A percentile compares a stretch with the other conserved stretches of the same genome.
Evolutionary conservation across 805 yeast species (phyloP).

Genomic region (Huiozyma naganishii): DNA sequence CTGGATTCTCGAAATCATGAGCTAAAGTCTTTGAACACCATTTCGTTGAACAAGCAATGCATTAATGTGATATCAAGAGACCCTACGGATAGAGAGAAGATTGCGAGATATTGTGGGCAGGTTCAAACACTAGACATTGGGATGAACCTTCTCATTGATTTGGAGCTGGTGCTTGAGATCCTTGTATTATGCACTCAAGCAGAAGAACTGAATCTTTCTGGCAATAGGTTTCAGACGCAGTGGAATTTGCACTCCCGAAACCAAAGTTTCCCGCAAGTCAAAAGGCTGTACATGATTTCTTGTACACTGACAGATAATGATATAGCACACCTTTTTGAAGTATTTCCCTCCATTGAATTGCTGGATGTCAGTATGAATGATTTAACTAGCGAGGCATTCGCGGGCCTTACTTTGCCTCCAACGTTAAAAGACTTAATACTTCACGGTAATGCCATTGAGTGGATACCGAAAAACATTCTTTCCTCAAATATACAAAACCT

Average conservation of each 20-base stretch:
- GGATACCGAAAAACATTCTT: conserved; percentile 6
- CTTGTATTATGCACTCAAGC: conserved; percentile 10
- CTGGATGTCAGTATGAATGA: conserved; percentile 10
- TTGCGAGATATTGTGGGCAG: conserved; percentile 8
- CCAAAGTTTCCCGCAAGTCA: conserved; percentile 3
- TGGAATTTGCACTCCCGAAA: neutral
- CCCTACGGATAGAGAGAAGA: neutral
- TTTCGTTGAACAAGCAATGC: conserved; percentile 32
- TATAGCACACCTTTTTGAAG: conserved; percentile 5
- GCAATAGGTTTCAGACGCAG: conserved; percentile 6
- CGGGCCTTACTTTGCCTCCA: conserved; percentile 4
- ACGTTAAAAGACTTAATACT: conserved; percentile 9
- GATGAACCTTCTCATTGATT: conserved; percentile 40
- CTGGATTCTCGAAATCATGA: conserved; percentile 39
- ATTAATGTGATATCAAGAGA: neutral
- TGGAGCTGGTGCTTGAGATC: conserved; percentile 32
- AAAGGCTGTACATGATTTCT: conserved; percentile 19
- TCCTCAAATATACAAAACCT: conserved; percentile 2
- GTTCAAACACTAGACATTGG: conserved; percentile 44
- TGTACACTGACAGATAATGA: conserved; percentile 7
- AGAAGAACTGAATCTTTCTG: conserved; percentile 14
- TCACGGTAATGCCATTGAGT: conserved; percentile 8
- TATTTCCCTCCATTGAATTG: conserved; percentile 31
- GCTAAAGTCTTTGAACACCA: conserved; percentile 33
- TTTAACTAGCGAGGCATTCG: conserved; percentile 3